Conservation (phyloP, 2,329 filamentous ascomycete genomes). For the Diatrype stigma region DNA sequence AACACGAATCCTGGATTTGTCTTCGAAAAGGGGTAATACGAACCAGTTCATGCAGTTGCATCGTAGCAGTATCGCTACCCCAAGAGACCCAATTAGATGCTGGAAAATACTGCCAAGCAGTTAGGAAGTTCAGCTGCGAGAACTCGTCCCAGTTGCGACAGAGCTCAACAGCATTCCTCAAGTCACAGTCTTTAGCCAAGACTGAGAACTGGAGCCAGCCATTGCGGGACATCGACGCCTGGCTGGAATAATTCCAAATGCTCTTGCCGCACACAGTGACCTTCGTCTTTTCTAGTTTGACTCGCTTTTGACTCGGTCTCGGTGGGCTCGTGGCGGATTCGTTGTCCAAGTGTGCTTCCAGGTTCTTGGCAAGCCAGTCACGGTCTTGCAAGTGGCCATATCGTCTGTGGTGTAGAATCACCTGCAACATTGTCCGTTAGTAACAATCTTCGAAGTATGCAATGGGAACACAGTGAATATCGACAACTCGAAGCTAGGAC, state of each 20-base stretch:
- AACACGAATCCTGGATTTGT: too few relatives aligned
- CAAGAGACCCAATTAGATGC: conserved; percentile 40
- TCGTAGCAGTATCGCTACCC: conserved; percentile 32
- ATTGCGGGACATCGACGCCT: conserved; percentile 40
- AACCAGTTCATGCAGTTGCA: conserved; percentile 37
- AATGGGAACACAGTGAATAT: not conserved
- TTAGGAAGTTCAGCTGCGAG: conserved; percentile 42
- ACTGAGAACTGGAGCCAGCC: conserved; percentile 49
- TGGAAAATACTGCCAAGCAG: conserved; percentile 42
- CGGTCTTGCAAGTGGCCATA: conserved; percentile 20
- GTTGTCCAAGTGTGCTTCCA: conserved; percentile 32
- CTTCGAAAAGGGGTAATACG: conserved; percentile 9
- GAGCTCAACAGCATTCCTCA: conserved; percentile 40
- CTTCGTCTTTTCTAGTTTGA: conserved; percentile 32
- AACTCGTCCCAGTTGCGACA: conserved; percentile 49
- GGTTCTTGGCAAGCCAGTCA: conserved; percentile 18
- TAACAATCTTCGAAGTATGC: not conserved
- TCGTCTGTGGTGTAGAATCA: conserved; percentile 15
- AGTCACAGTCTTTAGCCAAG: conserved; percentile 42
- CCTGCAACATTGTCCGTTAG: not conserved
- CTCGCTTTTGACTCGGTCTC: not conserved
- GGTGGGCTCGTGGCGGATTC: conserved; percentile 11
- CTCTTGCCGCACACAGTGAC: conserved; percentile 43
- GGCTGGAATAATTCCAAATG: conserved; percentile 48
- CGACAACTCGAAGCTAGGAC: not conserved